Base-by-base conservation (phyloP, 768 basidiomycete species). In the Sporobolomyces phaffii region DNA sequence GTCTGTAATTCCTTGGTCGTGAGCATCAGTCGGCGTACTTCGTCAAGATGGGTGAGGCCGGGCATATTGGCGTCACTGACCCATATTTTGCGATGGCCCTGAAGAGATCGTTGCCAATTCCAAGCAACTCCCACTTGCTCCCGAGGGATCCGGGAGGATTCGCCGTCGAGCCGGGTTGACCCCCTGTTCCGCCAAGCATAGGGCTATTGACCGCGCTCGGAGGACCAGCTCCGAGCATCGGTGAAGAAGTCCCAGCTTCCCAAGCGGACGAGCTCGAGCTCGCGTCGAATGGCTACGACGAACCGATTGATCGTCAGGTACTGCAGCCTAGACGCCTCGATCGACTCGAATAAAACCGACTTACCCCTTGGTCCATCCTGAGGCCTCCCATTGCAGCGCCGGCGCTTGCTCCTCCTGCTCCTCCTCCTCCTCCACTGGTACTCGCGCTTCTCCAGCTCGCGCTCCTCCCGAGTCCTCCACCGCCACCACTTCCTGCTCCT, bases 61-160 rank as follows among this genome's bases (percentile, higher is more conserved):
- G n/a, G n/a, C n/a, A n/a, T n/a, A n/a, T n/a, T n/a, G n/a, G n/a
- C n/a, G n/a, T n/a, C 5, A 49, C 69, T 34, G n/a, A 66, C 69
- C 70, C 94, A 76, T 96, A 98, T 78, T 93, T 94, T 68, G 83
- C 85, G 68, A 98, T 82, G 47, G 90, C 91, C 58, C 91, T 83
- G 74, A 96, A 81, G 15, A 98, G 80, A 72, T 97, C 94, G 48
- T 90, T 86, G 15, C 88, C 85, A 38, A 97, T 81, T 62, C 86
- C 82, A 51, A 98, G 78, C 74, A 96, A 91, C 68, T 98, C 94
- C 94, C 94, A 98, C 79, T 97, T 97, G 60, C 90, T 88, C 51
- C 96, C 84, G 63, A 88, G 81, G 14, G 91, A 87, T 20, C 90
- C 90, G 0, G 68, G 70, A 29, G 75, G 69, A 48, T 66, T 73